These are phyloP conservation scores for Phytopythium aichiense DNA, from an alignment of 352 stramenopile species.

Conservation along the genomic window DNA sequence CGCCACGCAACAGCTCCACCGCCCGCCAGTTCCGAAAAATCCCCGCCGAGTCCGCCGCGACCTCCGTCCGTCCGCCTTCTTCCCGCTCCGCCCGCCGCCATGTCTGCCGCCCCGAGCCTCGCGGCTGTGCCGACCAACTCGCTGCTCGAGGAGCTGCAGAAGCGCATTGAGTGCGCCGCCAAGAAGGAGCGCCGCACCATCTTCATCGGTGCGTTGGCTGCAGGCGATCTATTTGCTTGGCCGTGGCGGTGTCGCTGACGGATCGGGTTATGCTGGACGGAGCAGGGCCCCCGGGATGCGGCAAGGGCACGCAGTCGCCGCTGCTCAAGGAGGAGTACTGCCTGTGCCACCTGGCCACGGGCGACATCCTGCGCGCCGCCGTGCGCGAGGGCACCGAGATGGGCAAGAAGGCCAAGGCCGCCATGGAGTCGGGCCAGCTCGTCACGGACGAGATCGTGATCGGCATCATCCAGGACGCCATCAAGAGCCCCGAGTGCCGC, in stretches of 20 bases:
- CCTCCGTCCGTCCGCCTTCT: conserved; percentile 10
- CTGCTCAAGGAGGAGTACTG: conserved; percentile 98
- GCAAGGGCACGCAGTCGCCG: conserved; percentile 99
- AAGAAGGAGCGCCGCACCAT: conserved; percentile 95
- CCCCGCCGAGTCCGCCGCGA: no score
- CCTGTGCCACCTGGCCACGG: conserved; percentile 97
- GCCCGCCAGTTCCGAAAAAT: no score
- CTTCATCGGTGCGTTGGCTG: conserved; percentile 81
- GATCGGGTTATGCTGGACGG: background rate
- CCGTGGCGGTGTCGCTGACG: conserved; percentile 7
- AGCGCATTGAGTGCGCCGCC: conserved; percentile 86
- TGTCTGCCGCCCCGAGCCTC: conserved; percentile 42
- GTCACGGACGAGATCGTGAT: conserved; percentile 99
- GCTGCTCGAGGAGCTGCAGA: conserved; percentile 90
- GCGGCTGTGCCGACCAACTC: conserved; percentile 76
- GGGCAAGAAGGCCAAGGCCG: conserved; percentile 96
- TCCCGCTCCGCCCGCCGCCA: conserved; percentile 9
- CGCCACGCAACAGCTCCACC: no score
- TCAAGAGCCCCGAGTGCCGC: conserved; percentile 95
- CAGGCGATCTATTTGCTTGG: no score
- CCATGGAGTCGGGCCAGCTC: conserved; percentile 96
- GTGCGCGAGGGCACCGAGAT: conserved; percentile 96
- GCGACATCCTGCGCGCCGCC: conserved; percentile 98
- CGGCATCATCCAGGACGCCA: conserved; percentile 98
- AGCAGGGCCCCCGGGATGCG: conserved; percentile 89